Base-by-base conservation (phyloP, 2,329 filamentous ascomycete species). In the Endothia cerciana region DNA sequence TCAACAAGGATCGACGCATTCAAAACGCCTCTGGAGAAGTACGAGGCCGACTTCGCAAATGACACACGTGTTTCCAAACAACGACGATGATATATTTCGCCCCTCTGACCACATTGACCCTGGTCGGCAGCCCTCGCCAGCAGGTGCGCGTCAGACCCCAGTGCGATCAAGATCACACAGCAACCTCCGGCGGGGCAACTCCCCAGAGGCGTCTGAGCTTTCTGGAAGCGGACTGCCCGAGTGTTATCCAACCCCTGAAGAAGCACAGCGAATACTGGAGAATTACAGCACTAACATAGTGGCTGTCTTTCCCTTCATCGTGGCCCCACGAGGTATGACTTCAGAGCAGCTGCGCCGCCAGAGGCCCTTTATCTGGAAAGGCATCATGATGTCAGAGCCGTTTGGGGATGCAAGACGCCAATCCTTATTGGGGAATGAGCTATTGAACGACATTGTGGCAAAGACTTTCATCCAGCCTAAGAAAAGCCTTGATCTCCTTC, bases 281-380 rank as follows among this genome's bases (percentile, higher is more conserved):
- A 69, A 73, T 36, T 84, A 78, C 65, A 73, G 72, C 28, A 69
- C 73, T 2, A 63, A 74, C 25, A 73, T 79, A 63, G 73, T 73
- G 40, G 73, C 72, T 0, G 69, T 82, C 10, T 80, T 81, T 61
- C 83, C 83, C 10, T 85, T 85, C 67, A 79, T 82, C 10, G 69
- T 80, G 17, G 72, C 83, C 4, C 77, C 82, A 0, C 68, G 70
- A 30, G 68, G 75, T 55, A 69, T 81, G 69, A 72, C 71, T 3
- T 75, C 80, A 1, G 70, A 72, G 1, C 72, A 79, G 67, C 72
- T 85, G 55, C 75, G 75, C 33, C 70, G 72, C 33, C 67, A 76
- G 66, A 73, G 77, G 6, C 82, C 82, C 28, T 80, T 81, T 49
- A 68, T 84, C 49, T 85, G 82, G 81, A 83, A 83, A 70, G 80